These are phyloP conservation scores for Alternaria ethzedia DNA, from an alignment of 2,329 filamentous ascomycete genomes.

Conservation along the genomic window DNA sequence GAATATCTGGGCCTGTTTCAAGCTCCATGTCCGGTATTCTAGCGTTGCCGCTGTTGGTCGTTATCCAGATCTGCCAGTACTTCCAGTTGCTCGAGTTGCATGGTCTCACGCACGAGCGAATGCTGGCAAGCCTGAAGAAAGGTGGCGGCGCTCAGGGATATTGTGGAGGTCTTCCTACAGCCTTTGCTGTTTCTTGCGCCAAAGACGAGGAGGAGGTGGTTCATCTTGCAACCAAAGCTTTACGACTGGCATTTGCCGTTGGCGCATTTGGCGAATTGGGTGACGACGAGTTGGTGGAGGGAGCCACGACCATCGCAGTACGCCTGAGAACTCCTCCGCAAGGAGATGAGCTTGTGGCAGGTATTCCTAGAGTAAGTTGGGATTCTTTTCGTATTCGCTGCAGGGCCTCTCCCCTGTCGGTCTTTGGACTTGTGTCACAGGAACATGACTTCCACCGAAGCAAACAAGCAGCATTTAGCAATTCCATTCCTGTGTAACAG, in stretches of 20 bases:
- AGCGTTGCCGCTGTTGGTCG: constrained; percentile 22
- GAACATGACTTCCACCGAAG: background rate
- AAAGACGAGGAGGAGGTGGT: constrained; percentile 22
- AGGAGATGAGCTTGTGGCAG: constrained; percentile 21
- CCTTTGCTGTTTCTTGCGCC: constrained; percentile 19
- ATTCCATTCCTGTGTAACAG: background rate
- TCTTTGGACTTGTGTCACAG: background rate
- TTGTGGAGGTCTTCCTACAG: constrained; percentile 16
- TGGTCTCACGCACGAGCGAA: constrained; percentile 14
- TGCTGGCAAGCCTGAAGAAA: constrained; percentile 12
- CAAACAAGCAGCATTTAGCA: background rate
- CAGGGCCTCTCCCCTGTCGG: background rate
- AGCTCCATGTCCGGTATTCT: constrained; percentile 19
- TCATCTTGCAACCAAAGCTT: constrained; percentile 8
- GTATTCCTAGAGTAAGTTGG: constrained; percentile 22
- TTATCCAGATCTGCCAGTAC: constrained; percentile 30
- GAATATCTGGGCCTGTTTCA: constrained; percentile 19
- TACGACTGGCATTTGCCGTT: constrained; percentile 18
- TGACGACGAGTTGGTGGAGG: constrained; percentile 19
- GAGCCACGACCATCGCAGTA: constrained; percentile 25
- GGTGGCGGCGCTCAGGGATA: constrained; percentile 25
- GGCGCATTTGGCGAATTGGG: constrained; percentile 19
- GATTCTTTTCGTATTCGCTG: background rate
- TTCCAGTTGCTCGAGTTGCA: constrained; percentile 24
- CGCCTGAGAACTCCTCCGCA: constrained; percentile 20